Base-by-base conservation (phyloP, 176 grass and related monocot species). In the Phyllostachys edulis region DNA sequence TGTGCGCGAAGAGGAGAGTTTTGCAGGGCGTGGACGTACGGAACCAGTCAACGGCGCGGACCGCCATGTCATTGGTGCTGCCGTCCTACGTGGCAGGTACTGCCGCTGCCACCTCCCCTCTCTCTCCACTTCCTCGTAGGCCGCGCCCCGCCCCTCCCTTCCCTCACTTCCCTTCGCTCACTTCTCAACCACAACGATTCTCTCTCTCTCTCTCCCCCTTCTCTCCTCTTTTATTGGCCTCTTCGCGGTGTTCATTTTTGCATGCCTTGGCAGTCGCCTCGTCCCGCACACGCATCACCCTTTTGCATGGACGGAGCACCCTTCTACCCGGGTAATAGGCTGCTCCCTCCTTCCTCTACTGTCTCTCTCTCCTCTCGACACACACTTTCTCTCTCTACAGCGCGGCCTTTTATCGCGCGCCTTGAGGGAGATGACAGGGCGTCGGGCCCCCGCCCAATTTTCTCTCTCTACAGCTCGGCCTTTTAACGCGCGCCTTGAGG, bases 211-310 rank as follows among this genome's bases (percentile, higher is more conserved):
- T 18, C 1, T 21, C 18, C 17, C 2, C 0, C 84, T 78, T 93
- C 88, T 91, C 86, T 89, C 92, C 69, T 92, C 92, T 85, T 91
- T 94, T 89, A 94, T 94, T 87, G 89, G 83, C 69, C 42, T 72
- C 23, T 45, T 64, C 7, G 9, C 47, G 13, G 39, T 26, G 8
- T 63, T 54, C 60, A 21, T 32, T 77, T 70, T 34, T 77, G 78
- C 87, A 75, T 83, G 81, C 75, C 41, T 1, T 71, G 56, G 41
- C 78, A 55, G 81, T 79, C 68, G 36, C 81, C 7, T 92, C 87
- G 84, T 89, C 71, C 72, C 8, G 34, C 88, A 16, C 76, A 85
- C 46, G 87, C 77, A 56, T 82, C 77, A 42, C 59, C 86, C 89
- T 89, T 91, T 87, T 89, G 92, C 89, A 82, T 94, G 89, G 73